A percentile compares a stretch with the other conserved stretches of the same genome.
phyloP scores from a whole-genome alignment of 2,329 filamentous ascomycete genomes.

The Ophiosphaerella narmari region DNA sequence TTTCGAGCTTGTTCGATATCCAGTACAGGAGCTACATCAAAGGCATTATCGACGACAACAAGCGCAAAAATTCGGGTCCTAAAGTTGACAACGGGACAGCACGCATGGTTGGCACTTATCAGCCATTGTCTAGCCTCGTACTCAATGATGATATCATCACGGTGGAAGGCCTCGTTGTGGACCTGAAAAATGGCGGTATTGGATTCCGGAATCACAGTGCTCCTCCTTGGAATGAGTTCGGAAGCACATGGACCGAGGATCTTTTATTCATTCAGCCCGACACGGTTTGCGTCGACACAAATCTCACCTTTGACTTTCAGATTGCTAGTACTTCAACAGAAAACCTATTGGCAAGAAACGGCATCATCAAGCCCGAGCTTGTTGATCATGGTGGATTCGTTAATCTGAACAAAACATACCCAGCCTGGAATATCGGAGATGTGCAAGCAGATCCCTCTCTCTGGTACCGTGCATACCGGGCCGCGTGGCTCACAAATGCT shows the following conservation, averaged over 20 bases:
- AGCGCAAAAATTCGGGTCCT: not conserved
- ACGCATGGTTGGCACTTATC: conserved; percentile 38
- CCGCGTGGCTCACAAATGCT: conserved; percentile 51
- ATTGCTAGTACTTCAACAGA: too few relatives aligned
- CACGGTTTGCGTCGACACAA: conserved; percentile 51
- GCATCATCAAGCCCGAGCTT: conserved; percentile 30
- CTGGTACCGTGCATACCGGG: conserved; percentile 48
- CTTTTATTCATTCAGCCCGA: conserved; percentile 55
- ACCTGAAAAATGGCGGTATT: conserved; percentile 49
- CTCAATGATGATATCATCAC: conserved; percentile 39
- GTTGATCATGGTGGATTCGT: conserved; percentile 53
- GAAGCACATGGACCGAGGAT: conserved; percentile 54
- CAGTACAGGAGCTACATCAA: conserved; percentile 39
- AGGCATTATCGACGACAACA: not conserved
- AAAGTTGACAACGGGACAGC: conserved; percentile 38
- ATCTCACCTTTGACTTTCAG: conserved; percentile 50
- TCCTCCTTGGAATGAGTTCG: conserved; percentile 40
- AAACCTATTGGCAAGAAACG: too few relatives aligned
- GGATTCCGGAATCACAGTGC: conserved; percentile 54
- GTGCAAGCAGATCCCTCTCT: conserved; percentile 47
- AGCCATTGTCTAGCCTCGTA: conserved; percentile 37
- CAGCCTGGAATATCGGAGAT: conserved; percentile 34
- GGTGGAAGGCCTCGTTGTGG: conserved; percentile 53
- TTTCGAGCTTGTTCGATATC: conserved; percentile 54
- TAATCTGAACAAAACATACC: conserved; percentile 44